phyloP scores from a whole-genome alignment of 2,329 filamentous ascomycete species.

The Colletotrichum spaethianum region DNA sequence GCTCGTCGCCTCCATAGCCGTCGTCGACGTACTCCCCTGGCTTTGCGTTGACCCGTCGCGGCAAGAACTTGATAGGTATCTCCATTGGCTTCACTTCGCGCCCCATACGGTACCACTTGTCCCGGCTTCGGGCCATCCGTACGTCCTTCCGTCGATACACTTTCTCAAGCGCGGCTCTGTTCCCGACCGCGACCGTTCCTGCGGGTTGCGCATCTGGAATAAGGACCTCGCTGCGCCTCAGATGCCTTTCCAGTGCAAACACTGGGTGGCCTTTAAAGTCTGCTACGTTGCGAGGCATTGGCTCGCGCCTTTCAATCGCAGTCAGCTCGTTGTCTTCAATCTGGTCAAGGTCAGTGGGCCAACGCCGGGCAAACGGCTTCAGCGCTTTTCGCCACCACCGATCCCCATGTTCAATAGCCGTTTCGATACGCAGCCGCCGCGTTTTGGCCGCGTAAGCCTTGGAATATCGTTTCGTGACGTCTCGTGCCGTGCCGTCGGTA shows the following conservation, averaged over 20 bases:
- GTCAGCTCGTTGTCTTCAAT: slow-evolving; percentile 85
- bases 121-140: slow-evolving; percentile 80
- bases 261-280: slow-evolving; percentile 91
- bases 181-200: slow-evolving; percentile 82
- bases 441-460: slow-evolving; percentile 95
- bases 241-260: slow-evolving; percentile 87
- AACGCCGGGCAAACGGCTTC: slow-evolving; percentile 60
- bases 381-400: slow-evolving; percentile 70
- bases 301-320: slow-evolving; percentile 80
- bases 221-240: slow-evolving; percentile 87
- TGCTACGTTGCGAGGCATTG: slow-evolving; percentile 87
- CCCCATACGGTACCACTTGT: slow-evolving; percentile 93
- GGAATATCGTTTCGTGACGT: slow-evolving; percentile 90
- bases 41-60: slow-evolving; percentile 58
- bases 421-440: slow-evolving; percentile 83
- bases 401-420: slow-evolving; percentile 61
- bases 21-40: slow-evolving; percentile 50
- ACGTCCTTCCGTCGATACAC: slow-evolving; percentile 90
- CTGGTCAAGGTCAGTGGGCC: slow-evolving; percentile 78
- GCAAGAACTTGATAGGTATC: slow-evolving; percentile 84
- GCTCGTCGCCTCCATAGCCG: slow-evolving; percentile 60
- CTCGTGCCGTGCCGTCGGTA: slow-evolving; percentile 81
- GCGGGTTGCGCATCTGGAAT: slow-evolving; percentile 77
- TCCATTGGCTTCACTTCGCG: slow-evolving; percentile 84
- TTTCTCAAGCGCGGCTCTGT: slow-evolving; percentile 75